Evolutionary conservation across 73 alveolate genomes (phyloP), one percentile per base, ranked within the genome.

Genomic region (Urostyla sp.): DNA sequence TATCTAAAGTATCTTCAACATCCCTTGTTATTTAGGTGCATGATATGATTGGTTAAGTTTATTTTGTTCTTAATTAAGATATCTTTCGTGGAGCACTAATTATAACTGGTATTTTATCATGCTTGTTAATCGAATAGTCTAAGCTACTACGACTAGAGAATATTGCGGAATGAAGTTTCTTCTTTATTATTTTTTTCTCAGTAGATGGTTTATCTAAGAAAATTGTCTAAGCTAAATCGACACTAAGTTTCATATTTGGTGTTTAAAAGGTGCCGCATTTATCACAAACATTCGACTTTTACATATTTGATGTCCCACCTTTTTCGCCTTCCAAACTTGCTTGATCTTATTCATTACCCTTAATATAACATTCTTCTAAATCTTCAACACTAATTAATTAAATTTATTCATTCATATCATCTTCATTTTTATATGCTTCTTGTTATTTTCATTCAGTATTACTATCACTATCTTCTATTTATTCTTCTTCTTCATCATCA

Each of bases 211-310:
- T n/a, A n/a, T n/a, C n/a, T n/a, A n/a, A n/a, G n/a, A n/a, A n/a
- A n/a, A n/a, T n/a, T n/a, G n/a, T n/a, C n/a, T n/a, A n/a, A n/a
- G n/a, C n/a, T n/a, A n/a, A n/a, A n/a, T n/a, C n/a, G n/a, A n/a
- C n/a, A n/a, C n/a, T n/a, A n/a, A n/a, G n/a, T n/a, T n/a, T n/a
- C n/a, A n/a, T n/a, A n/a, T n/a, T n/a, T n/a, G n/a, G 79, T 15
- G 79, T 63, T 32, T 63, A 21, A 32, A n/a, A 63, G 1, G 45
- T 63, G 15, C 79, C 79, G 27, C 79, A 63, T 4, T 18, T 40
- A 5, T 63, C 79, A 38, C 79, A 63, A 32, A 38, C 37, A 27
- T 63, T 16, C 4, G 79, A 63, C 10, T 27, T 16, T 40, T 43
- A 4, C 23, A 43, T 63, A 16, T 63, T 60, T 43, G 16, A 23